phyloP scores from a whole-genome alignment of 306 rosid species.

The Cicer judaicum region DNA sequence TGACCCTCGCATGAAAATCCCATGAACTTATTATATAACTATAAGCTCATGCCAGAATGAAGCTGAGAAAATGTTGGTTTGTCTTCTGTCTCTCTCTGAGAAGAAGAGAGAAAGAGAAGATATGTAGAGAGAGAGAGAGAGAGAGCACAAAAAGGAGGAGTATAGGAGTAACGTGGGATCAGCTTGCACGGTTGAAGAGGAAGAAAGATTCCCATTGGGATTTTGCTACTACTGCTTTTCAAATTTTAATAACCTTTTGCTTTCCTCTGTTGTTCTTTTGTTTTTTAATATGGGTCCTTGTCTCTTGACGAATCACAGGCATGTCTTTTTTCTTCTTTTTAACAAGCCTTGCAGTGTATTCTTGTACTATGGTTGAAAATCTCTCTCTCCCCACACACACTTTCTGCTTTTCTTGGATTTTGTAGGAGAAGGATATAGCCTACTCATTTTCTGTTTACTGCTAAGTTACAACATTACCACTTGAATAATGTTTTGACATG shows the following conservation, averaged over 20 bases:
- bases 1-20: conserved; percentile 64
- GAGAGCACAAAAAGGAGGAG: conserved; percentile 60
- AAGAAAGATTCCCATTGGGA: conserved; percentile 75
- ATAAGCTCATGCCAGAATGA: conserved; percentile 45
- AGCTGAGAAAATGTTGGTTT: conserved; percentile 55
- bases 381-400: conserved; percentile 37
- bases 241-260: conserved; percentile 55
- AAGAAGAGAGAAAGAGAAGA: conserved; percentile 44
- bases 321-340: conserved; percentile 55
- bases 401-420: conserved; percentile 62
- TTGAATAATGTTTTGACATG: no score
- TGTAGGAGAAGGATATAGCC: conserved; percentile 49
- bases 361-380: conserved; percentile 48
- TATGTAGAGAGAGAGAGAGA: conserved; percentile 46
- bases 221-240: conserved; percentile 52
- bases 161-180: conserved; percentile 58
- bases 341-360: conserved; percentile 50
- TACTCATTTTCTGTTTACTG: conserved; percentile 42
- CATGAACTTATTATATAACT: conserved; percentile 43
- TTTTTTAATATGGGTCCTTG: conserved; percentile 52
- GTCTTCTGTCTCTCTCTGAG: conserved; percentile 41
- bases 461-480: conserved; percentile 1
- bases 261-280: conserved; percentile 43
- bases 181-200: conserved; percentile 48
- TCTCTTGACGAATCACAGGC: conserved; percentile 51